Evolutionary conservation across 2,329 filamentous ascomycete genomes (phyloP), one percentile per base, ranked within the genome.

Genomic region (Fusarium papillatum): DNA sequence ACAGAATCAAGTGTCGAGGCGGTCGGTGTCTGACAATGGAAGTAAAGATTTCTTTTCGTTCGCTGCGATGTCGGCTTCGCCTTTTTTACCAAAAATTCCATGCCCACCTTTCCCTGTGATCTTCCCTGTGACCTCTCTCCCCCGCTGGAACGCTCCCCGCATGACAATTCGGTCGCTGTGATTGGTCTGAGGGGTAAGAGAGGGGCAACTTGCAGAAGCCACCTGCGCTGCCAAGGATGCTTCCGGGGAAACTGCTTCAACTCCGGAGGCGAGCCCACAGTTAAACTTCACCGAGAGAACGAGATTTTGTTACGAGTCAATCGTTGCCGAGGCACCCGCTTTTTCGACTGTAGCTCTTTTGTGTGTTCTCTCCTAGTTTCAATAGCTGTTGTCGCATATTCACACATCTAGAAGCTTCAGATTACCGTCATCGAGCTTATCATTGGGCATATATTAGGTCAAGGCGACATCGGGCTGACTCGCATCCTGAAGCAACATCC

Each of bases 51-150:
- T 76, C 71, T 74, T 74, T 74, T 68, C 31, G 31, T 34, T 68
- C 31, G 64, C 69, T 76, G 81, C 81, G 82, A 80, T 81, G 73
- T 82, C 79, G 81, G 80, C 73, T 76, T 76, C 57, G 69, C 48
- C 39, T 59, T 71, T 71, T 76, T 76, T 71, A 43, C 64, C 74
- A 75, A 74, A 73, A 76, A 78, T 76, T 76, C 79, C 50, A 55
- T 7, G 50, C 26, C 78, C 76, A 55, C 71, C 60, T 57, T 79
- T 79, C 80, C 81, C 80, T 83, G 81, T 84, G 80, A 80, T 82
- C 78, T 81, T 81, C 81, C 81, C 81, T 83, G 81, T 82, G 80
- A 82, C 81, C 69, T 71, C 59, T 72, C 72, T 71, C 71, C 72
- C 72, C 72, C 68, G 72, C 73, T 62, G 43, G 62, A 71, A 68